A percentile compares a stretch with the other conserved stretches of the same genome.
Conservation (phyloP, 2,329 filamentous ascomycete species). For the Cadophora luteo-olivacea region DNA sequence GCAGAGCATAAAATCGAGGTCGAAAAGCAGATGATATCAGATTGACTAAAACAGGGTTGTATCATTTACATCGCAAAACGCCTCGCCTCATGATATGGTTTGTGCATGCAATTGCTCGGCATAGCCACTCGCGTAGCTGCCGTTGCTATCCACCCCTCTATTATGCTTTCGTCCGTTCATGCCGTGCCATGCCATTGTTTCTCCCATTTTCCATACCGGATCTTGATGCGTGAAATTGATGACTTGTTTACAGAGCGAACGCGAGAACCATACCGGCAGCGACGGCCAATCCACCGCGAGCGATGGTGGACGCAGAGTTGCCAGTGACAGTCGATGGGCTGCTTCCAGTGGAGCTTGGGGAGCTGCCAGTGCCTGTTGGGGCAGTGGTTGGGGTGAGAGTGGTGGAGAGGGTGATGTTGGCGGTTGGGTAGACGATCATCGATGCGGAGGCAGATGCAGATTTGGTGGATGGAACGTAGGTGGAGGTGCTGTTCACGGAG, state of each 20-base stretch:
- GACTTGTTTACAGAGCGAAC: constrained; percentile 35
- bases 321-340: constrained; percentile 41
- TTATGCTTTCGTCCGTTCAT: constrained; percentile 9
- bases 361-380: constrained; percentile 14
- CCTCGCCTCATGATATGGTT: constrained; percentile 6
- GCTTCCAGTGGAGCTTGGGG: constrained; percentile 13
- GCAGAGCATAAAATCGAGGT: neutral
- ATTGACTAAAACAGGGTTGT: constrained; percentile 11
- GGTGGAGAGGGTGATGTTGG: constrained; percentile 19
- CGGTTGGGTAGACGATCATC: constrained; percentile 2
- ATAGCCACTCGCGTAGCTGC: neutral
- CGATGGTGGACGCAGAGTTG: constrained; percentile 35
- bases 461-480: constrained; percentile 17
- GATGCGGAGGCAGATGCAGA: constrained; percentile 14
- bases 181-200: neutral
- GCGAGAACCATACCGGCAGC: constrained; percentile 37
- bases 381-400: constrained; percentile 18
- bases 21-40: constrained; percentile 17
- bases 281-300: constrained; percentile 34
- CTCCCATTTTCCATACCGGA: neutral
- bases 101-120: neutral
- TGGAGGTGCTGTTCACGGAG: constrained; percentile 18
- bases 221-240: neutral
- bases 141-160: constrained; percentile 9
- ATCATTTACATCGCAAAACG: constrained; percentile 16